Evolutionary conservation across 2,329 filamentous ascomycete species (phyloP), one percentile per base, ranked within the genome.

Genomic region (Fusarium oxysporum): DNA sequence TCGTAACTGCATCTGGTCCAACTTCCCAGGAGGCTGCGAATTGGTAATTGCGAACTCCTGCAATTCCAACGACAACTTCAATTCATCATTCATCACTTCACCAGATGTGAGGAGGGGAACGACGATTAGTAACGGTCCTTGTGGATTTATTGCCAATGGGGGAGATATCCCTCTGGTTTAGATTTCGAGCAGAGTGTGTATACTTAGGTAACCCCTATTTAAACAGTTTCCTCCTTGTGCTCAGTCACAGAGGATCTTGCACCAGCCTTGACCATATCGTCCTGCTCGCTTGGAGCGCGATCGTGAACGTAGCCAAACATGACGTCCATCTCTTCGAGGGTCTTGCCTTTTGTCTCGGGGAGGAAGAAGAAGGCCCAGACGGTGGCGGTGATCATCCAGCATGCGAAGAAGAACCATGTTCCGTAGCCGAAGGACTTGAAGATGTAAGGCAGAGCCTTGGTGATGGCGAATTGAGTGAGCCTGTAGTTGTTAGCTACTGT

Each of bases 351-450:
- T 9, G 87, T 89, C 77, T 89, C 87, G 1, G 87, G 87, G 5
- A 89, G 77, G 59, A 88, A 83, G 78, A 88, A 85, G 70, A 82
- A 88, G 6, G 85, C 83, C 80, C 85, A 89, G 32, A 86, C 63
- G 14, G 83, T 81, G 10, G 85, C 85, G 16, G 83, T 75, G 11
- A 89, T 78, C 81, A 88, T 87, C 75, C 85, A 83, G 5, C 82
- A 82, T 1, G 86, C 87, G 70, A 90, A 90, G 80, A 89, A 88
- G 79, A 88, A 88, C 82, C 86, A 89, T 4, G 86, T 86, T 9
- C 87, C 88, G 73, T 85, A 89, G 28, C 81, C 80, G 14, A 85
- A 78, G 1, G 80, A 81, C 45, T 77, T 80, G 68, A 85, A 83
- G 48, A 86, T 86, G 65, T 85, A 85, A 0, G 84, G 84, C 4